Conservation (phyloP, 2,329 filamentous ascomycete genomes). For the Xylaria sp. region DNA sequence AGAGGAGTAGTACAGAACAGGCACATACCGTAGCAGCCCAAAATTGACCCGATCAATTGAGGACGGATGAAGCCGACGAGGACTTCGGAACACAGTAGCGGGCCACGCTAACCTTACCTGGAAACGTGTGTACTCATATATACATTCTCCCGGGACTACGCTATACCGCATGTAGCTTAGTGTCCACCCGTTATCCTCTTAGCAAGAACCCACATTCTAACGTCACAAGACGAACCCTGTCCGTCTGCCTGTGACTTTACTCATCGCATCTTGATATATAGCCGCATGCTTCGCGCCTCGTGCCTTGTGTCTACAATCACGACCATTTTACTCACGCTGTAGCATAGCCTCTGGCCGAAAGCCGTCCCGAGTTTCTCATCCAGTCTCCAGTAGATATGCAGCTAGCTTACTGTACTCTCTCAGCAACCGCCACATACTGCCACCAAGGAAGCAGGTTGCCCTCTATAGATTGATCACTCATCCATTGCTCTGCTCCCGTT, state of each 20-base stretch:
- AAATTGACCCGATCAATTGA: conserved; percentile 1
- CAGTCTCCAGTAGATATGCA: conserved; percentile 40
- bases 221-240: conserved; percentile 41
- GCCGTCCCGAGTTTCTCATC: conserved; percentile 29
- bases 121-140: background rate
- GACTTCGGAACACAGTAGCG: background rate
- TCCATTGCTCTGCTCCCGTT: background rate
- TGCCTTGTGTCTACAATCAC: conserved; percentile 20
- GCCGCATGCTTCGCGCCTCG: conserved; percentile 17
- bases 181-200: conserved; percentile 30
- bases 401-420: conserved; percentile 31
- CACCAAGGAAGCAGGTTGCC: conserved; percentile 22
- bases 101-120: background rate
- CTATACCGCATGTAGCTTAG: conserved; percentile 7
- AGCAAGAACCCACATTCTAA: conserved; percentile 35
- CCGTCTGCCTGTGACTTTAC: conserved; percentile 18
- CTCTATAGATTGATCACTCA: conserved; percentile 27
- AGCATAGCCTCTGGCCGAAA: conserved; percentile 6
- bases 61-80: background rate
- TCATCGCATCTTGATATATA: conserved; percentile 19
- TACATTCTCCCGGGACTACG: background rate
- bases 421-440: conserved; percentile 24
- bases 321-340: background rate
- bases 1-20: background rate
- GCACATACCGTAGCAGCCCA: background rate